Percentiles rank a stretch among this genome's conserved stretches.
phyloP scores from a whole-genome alignment of 2,329 filamentous ascomycete genomes.

The Cercospora brassicicola region DNA sequence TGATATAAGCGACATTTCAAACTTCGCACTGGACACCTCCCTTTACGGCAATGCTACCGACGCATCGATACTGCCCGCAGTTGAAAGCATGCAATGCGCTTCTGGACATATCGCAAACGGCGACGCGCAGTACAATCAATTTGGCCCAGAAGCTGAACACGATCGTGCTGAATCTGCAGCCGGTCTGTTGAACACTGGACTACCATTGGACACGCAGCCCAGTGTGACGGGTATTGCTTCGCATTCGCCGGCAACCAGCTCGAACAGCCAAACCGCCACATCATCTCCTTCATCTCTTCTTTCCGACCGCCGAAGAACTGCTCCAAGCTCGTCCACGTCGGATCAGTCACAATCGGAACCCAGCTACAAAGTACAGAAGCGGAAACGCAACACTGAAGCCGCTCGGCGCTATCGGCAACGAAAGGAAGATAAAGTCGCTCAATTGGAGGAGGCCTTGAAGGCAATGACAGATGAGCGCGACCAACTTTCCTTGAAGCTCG shows the following conservation, averaged over 20 bases:
- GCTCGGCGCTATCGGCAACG: slow-evolving; percentile 71
- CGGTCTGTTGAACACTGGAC: neutral
- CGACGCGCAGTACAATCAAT: neutral
- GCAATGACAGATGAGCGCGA: slow-evolving; percentile 63
- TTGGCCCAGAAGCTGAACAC: neutral
- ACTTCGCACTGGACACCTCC: slow-evolving; percentile 13
- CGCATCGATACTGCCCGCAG: neutral
- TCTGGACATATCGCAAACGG: neutral
- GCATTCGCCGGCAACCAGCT: neutral
- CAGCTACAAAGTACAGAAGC: slow-evolving; percentile 48
- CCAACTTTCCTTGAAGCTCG: slow-evolving; percentile 62
- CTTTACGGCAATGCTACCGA: neutral
- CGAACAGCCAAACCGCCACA: neutral
- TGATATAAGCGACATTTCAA: slow-evolving; percentile 4
- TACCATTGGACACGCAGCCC: neutral
- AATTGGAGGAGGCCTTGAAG: slow-evolving; percentile 61
- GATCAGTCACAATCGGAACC: slow-evolving; percentile 15
- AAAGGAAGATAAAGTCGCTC: slow-evolving; percentile 64
- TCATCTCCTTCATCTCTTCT: neutral
- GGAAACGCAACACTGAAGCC: slow-evolving; percentile 69
- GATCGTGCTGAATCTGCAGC: neutral
- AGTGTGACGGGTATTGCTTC: neutral
- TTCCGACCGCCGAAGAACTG: neutral
- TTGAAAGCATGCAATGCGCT: neutral
- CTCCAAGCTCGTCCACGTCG: neutral